Evolutionary conservation across 345 rosid species (phyloP), one percentile per base, ranked within the genome.

Genomic region (Acer campestre): DNA sequence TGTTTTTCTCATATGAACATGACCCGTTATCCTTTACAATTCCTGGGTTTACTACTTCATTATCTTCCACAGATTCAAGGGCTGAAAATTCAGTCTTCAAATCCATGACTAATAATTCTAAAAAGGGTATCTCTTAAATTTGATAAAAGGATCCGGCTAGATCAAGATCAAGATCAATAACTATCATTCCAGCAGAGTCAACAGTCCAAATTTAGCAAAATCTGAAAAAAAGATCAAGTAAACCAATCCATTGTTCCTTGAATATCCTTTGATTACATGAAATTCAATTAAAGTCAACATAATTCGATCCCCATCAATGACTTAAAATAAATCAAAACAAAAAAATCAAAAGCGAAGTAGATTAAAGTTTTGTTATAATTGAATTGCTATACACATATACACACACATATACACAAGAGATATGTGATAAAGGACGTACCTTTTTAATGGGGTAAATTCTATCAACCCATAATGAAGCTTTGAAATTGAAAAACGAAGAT

Each of bases 121-220:
- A 71, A 68, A 62, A 22, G 7, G 27, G 70, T 69, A 38, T 25
- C 59, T 77, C 71, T 69, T 71, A 67, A 73, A 79, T 67, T 61
- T 22, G 76, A 27, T 67, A 71, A 35, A 68, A 69, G 53, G 65
- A 78, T 62, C 38, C 80, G 70, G 70, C 22, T 76, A 74, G 89
- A 88, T 88, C 90, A 86, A 85, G 91, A 87, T 82, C 86, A 85
- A 85, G 85, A 90, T 71, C 77, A 79, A 65, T 64, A 85, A 80
- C 89, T 75, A 80, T 75, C 88, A 88, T 90, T 86, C 91, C 91
- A 87, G 85, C 78, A 79, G 80, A 75, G 80, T 72, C 69, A 79
- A 16, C 38, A 63, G 74, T 48, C 80, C 79, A 82, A 81, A 79
- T 76, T 59, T 81, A 70, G 17, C 71, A 81, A 67, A 80, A 80